phyloP scores from a whole-genome alignment of 1,139 yeast species.

The Geotrichum australiense region DNA sequence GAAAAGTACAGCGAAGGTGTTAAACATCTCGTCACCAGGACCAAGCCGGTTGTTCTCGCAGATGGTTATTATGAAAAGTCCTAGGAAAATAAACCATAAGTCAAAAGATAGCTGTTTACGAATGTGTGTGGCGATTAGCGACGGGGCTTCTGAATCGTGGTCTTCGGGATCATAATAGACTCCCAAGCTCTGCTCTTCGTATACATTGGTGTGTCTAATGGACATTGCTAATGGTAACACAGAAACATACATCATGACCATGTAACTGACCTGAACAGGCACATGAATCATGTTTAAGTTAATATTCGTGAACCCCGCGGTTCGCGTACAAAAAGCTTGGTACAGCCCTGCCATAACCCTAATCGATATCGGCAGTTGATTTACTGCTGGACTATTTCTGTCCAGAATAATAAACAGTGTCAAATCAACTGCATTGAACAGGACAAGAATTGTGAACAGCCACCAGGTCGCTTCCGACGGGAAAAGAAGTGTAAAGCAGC shows the following conservation, averaged over 20 bases:
- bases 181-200: slow-evolving; percentile 93
- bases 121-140: slow-evolving; percentile 80
- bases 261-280: slow-evolving; percentile 86
- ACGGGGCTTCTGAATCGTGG: slow-evolving; percentile 30
- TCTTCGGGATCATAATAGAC: slow-evolving; percentile 49
- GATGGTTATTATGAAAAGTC: slow-evolving; percentile 76
- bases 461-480: slow-evolving; percentile 96
- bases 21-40: slow-evolving; percentile 45
- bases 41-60: slow-evolving; percentile 65
- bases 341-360: slow-evolving; percentile 74
- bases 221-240: slow-evolving; percentile 94
- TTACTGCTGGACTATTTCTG: slow-evolving; percentile 41
- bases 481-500: slow-evolving; percentile 87
- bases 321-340: slow-evolving; percentile 89
- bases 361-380: slow-evolving; percentile 53
- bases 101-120: slow-evolving; percentile 90
- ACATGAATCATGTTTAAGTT: slow-evolving; percentile 69
- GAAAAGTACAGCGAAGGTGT: slow-evolving; percentile 67
- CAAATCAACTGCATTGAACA: slow-evolving; percentile 69
- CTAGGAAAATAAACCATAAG: slow-evolving; percentile 86
- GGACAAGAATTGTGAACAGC: slow-evolving; percentile 67
- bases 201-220: slow-evolving; percentile 91
- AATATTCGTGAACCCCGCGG: slow-evolving; percentile 81
- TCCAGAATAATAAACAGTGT: slow-evolving; percentile 75
- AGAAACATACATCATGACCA: slow-evolving; percentile 97